Conservation (phyloP, 805 yeast genomes). For the Wickerhamomyces queroliae region DNA sequence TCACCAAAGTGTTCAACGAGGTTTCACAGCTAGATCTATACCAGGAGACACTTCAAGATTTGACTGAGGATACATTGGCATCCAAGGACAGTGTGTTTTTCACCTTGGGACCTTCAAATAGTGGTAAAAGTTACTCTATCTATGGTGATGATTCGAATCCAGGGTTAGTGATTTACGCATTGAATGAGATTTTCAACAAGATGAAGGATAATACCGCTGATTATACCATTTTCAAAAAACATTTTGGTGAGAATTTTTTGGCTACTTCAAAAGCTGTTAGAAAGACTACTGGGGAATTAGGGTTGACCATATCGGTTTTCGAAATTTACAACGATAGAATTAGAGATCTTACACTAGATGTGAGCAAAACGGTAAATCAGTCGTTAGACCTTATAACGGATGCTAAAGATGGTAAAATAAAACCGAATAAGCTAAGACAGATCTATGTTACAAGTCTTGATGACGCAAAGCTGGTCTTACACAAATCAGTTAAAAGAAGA, state of each 20-base stretch:
- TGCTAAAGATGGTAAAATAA: slow-evolving; percentile 35
- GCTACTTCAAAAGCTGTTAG: slow-evolving; percentile 16
- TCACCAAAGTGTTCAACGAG: slow-evolving; percentile 28
- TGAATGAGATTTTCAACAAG: slow-evolving; percentile 27
- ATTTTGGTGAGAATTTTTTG: slow-evolving; percentile 19
- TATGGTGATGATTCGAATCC: slow-evolving; percentile 30
- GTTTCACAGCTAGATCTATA: slow-evolving; percentile 31
- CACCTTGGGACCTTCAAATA: slow-evolving; percentile 48
- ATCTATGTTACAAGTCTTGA: slow-evolving; percentile 29
- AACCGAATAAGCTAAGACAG: slow-evolving; percentile 37
- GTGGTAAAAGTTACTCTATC: slow-evolving; percentile 40
- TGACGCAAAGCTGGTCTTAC: slow-evolving; percentile 32
- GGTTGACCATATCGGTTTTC: slow-evolving; percentile 44
- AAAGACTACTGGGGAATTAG: slow-evolving; percentile 21
- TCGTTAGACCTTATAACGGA: slow-evolving; percentile 38
- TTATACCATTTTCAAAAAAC: slow-evolving; percentile 9
- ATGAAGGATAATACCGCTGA: slow-evolving; percentile 16
- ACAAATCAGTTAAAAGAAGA: slow-evolving; percentile 32
- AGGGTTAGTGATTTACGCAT: slow-evolving; percentile 31
- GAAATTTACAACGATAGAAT: slow-evolving; percentile 45
- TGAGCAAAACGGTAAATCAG: slow-evolving; percentile 19
- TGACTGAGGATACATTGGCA: slow-evolving; percentile 15
- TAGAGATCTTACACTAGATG: slow-evolving; percentile 30
- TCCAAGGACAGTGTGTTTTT: slow-evolving; percentile 38
- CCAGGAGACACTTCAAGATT: slow-evolving; percentile 19